Evolutionary conservation across 2,329 filamentous ascomycete genomes (phyloP).

Genomic region (Fusarium miscanthi): DNA sequence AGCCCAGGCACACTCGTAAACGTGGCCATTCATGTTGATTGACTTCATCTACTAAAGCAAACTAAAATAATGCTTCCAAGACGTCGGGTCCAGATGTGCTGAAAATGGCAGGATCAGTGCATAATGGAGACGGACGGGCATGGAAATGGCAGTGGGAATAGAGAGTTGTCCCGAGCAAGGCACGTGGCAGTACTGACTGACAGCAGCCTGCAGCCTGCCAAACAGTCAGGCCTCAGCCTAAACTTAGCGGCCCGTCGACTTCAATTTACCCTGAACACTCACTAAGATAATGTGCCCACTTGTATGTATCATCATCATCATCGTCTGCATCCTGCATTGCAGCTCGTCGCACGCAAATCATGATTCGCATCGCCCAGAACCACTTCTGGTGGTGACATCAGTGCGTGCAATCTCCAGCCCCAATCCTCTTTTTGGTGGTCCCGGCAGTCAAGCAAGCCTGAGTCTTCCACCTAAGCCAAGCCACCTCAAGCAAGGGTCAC

Average conservation of each 20-base stretch:
- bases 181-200: conserved; percentile 28
- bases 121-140: neutral
- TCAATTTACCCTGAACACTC: neutral
- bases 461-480: neutral
- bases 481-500: conserved; percentile 12
- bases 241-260: neutral
- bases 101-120: conserved; percentile 12
- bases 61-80: conserved; percentile 7
- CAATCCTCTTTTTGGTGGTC: neutral
- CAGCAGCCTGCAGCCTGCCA: neutral
- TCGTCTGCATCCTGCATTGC: conserved; percentile 1
- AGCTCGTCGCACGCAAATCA: conserved; percentile 10
- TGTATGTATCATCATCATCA: neutral
- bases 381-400: conserved; percentile 22
- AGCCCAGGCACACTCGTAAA: neutral
- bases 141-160: conserved; percentile 19
- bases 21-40: neutral
- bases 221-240: conserved; percentile 21
- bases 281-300: conserved; percentile 8
- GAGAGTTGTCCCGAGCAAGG: conserved; percentile 6
- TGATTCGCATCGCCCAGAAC: conserved; percentile 17
- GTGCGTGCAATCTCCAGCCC: neutral
- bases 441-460: conserved; percentile 12
- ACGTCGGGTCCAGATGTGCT: neutral
- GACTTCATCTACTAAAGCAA: neutral